Conservation (phyloP, 208 protist species). For the Angomonas ambiguus region DNA sequence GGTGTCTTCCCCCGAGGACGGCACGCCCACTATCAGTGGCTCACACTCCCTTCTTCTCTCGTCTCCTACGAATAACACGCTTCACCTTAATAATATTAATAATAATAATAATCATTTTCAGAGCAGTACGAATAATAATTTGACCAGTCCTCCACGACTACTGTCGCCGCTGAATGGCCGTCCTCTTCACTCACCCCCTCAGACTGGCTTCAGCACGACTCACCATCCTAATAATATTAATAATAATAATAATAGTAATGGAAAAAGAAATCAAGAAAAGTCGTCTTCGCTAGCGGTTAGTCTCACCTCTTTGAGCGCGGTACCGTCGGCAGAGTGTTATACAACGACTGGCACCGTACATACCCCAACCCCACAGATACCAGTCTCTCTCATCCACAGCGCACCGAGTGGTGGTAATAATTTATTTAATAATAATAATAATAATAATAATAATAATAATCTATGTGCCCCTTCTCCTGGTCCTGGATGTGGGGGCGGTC, state of each 20-base stretch:
- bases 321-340: background rate
- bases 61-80: background rate
- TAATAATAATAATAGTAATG: conserved; percentile 1
- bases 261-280: background rate
- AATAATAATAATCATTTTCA: background rate
- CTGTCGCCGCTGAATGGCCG: background rate
- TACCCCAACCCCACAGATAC: background rate
- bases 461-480: no score
- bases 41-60: background rate
- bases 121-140: background rate
- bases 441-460: background rate
- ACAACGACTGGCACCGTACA: background rate
- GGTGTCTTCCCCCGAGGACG: no score
- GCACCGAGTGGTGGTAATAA: background rate
- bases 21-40: background rate
- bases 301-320: background rate
- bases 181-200: background rate
- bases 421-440: conserved; percentile 1
- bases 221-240: background rate
- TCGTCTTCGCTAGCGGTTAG: background rate
- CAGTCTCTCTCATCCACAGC: no score
- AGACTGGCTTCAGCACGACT: background rate
- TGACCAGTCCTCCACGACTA: background rate
- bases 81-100: background rate
- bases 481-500: background rate